A percentile compares a stretch with the other conserved stretches of the same genome.
These are phyloP conservation scores for Scenedesmus sp. DNA, from an alignment of 163 green algal species.

Conservation along the genomic window DNA sequence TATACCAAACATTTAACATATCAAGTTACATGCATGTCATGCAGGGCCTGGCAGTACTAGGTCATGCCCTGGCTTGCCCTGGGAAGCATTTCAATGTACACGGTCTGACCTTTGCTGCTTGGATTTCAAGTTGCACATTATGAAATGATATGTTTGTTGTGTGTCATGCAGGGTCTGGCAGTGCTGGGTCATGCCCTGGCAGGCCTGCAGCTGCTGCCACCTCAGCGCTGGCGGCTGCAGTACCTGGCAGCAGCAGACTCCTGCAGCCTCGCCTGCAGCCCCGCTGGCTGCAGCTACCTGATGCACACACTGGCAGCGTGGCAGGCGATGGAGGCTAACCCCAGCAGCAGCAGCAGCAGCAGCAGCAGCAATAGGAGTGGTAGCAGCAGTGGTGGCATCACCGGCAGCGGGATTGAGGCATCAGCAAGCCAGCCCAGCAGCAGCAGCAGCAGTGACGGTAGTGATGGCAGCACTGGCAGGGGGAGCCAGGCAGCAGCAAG, in stretches of 20 bases:
- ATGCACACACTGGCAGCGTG: slow-evolving; percentile 27
- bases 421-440: neutral
- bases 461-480: neutral
- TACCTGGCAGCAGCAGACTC: neutral
- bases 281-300: slow-evolving; percentile 47
- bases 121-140: neutral
- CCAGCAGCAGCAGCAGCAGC: neutral
- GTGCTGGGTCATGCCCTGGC: slow-evolving; percentile 34
- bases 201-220: slow-evolving; percentile 18
- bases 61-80: neutral
- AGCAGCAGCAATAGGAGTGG: neutral
- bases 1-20: neutral
- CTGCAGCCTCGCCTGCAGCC: neutral
- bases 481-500: neutral
- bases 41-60: slow-evolving; percentile 40
- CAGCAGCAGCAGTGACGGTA: neutral
- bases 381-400: neutral
- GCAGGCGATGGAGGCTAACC: neutral
- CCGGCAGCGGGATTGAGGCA: neutral
- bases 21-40: neutral
- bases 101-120: too few species aligned
- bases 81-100: neutral
- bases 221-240: neutral
- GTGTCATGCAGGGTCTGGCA: slow-evolving; percentile 27
- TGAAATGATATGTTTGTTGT: neutral